phyloP scores from a whole-genome alignment of 176 grass and related monocot species.

The Saccharum officinarum region DNA sequence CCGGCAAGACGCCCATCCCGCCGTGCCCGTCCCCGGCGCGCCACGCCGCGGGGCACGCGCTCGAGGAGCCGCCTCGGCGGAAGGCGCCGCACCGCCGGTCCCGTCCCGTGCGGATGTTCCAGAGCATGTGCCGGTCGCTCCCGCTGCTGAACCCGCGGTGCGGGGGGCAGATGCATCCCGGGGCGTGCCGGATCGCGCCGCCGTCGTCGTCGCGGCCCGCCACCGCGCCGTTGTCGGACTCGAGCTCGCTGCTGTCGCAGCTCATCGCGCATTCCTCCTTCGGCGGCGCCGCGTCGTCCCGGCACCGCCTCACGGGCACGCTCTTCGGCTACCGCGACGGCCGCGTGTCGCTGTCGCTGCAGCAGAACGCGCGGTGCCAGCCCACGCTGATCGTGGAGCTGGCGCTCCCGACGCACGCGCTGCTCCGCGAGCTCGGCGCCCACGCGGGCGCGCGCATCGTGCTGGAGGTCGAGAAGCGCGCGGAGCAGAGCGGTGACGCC shows the following conservation, averaged over 20 bases:
- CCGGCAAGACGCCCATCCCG: background rate
- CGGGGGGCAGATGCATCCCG: slow-evolving; percentile 7
- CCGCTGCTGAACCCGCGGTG: slow-evolving; percentile 58
- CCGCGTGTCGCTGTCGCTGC: slow-evolving; percentile 60
- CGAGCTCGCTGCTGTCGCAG: slow-evolving; percentile 34
- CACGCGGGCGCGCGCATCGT: slow-evolving; percentile 65
- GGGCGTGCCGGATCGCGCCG: slow-evolving; percentile 24
- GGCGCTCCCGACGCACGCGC: slow-evolving; percentile 64
- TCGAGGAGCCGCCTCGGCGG: slow-evolving; percentile 41
- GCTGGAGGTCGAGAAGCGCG: slow-evolving; percentile 73
- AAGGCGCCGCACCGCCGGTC: background rate
- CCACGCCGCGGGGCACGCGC: slow-evolving; percentile 1
- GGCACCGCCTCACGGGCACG: slow-evolving; percentile 51
- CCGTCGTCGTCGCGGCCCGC: background rate
- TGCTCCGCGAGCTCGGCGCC: slow-evolving; percentile 73
- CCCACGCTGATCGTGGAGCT: slow-evolving; percentile 77
- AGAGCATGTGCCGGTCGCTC: slow-evolving; percentile 49
- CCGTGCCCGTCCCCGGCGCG: slow-evolving; percentile 1
- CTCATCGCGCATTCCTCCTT: slow-evolving; percentile 1
- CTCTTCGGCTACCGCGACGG: slow-evolving; percentile 66
- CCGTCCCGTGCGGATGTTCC: slow-evolving; percentile 45
- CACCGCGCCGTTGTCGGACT: background rate
- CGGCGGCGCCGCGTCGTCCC: background rate
- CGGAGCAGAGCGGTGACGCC: background rate
- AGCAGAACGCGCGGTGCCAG: slow-evolving; percentile 64